Percentiles rank a stretch among this genome's conserved stretches.
phyloP scores from a whole-genome alignment of 163 green algal species.

The Chlorella variabilis region DNA sequence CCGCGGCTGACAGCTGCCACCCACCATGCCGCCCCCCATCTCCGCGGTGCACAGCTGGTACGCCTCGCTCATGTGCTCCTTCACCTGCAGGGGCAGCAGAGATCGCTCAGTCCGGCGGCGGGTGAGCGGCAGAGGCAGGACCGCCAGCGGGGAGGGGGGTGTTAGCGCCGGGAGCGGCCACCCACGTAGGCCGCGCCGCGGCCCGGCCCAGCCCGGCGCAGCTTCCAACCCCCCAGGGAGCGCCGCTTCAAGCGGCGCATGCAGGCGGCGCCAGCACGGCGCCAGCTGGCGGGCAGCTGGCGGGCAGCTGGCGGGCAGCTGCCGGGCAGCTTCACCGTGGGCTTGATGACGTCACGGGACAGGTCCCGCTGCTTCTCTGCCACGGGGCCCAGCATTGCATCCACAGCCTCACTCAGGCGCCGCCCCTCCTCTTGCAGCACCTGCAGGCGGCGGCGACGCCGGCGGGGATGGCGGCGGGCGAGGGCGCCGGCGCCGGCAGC shows the following conservation, averaged over 20 bases:
- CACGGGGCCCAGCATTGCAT: conserved; percentile 13
- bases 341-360: conserved; percentile 25
- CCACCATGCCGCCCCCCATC: background rate
- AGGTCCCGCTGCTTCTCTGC: conserved; percentile 28
- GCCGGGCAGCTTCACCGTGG: no score
- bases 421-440: conserved; percentile 9
- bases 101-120: no score
- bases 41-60: background rate
- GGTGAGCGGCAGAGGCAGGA: background rate
- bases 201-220: no score
- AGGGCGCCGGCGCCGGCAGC: no score
- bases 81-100: background rate
- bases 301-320: no score
- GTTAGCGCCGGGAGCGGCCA: no score
- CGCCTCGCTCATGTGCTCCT: conserved; percentile 15
- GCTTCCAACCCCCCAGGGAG: no score
- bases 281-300: background rate
- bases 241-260: no score
- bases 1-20: no score
- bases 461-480: background rate
- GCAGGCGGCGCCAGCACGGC: background rate
- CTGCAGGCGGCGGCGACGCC: background rate
- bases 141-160: no score
- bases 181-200: no score
- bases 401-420: background rate